Evolutionary conservation across 2,329 filamentous ascomycete genomes (phyloP), one percentile per base, ranked within the genome.

Genomic region (Pseudovirgaria hyperparasitica): DNA sequence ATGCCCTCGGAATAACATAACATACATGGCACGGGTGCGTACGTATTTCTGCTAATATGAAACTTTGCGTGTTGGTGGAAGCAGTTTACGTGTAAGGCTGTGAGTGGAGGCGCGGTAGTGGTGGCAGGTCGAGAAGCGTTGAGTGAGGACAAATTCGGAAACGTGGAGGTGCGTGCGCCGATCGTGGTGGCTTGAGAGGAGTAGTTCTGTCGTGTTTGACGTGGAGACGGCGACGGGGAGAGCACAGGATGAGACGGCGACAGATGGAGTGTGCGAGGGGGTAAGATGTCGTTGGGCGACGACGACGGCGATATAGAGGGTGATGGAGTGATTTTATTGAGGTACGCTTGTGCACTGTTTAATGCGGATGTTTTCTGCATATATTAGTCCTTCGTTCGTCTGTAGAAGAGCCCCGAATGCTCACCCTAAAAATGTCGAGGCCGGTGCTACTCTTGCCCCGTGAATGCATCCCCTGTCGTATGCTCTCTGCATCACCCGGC

Each of bases 391-490:
- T 9, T 20, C 26, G 26, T 28, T 22, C 23, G 26, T 22, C 13
- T 23, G 12, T 11, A 13, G 15, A 10, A 17, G 8, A 5, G 16
- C 13, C 11, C 16, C 10, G 32, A 31, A 44, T 40, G 40, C 42
- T 35, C 46, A 52, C 48, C 40, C 52, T 49, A 35, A 54, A 36
- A 17, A 52, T 39, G 27, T 49, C 46, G 30, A 54, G 51, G 17
- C 48, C 46, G 9, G 50, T 51, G 30, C 43, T 52, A 31, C 52
- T 54, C 32, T 54, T 54, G 12, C 50, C 47, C 8, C 47, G 46
- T 19, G 36, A 29, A 26, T 53, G 50, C 28, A 46, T 42, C 19
- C n/a, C 41, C 16, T 13, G 19, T 38, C 14, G 39, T 39, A 6
- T 14, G 22, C 22, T 9, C n/a, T 20, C 8, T 17, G 9, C 7